These are phyloP conservation scores for Colletotrichum truncatum DNA, from an alignment of 2,329 filamentous ascomycete genomes.

Conservation along the genomic window DNA sequence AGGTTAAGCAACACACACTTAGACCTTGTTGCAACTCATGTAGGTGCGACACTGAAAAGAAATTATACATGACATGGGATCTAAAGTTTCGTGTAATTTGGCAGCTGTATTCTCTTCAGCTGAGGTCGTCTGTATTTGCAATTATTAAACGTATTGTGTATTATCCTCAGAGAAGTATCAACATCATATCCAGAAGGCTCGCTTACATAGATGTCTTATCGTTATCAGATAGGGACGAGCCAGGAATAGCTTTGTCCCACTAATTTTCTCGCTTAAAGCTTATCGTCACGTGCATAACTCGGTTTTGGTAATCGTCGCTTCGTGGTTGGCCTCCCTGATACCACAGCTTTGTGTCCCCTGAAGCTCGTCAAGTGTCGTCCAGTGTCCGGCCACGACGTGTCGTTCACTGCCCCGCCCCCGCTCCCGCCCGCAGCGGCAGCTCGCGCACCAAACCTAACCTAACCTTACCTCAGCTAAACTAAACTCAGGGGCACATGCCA, in stretches of 20 bases:
- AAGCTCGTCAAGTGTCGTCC: background rate
- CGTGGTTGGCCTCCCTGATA: background rate
- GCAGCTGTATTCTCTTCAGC: too few species aligned
- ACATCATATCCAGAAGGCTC: background rate
- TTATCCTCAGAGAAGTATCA: too few species aligned
- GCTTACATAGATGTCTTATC: slow-evolving; percentile 2
- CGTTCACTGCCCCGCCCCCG: background rate
- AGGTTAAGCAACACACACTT: too few species aligned
- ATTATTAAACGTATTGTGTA: too few species aligned
- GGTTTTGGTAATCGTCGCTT: background rate
- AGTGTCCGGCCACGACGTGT: background rate
- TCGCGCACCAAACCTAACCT: background rate
- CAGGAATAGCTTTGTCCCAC: background rate
- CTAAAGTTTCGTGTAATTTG: too few species aligned
- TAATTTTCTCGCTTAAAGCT: background rate
- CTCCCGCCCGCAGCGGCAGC: background rate
- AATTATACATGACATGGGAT: too few species aligned
- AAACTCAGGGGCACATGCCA: slow-evolving; percentile 8
- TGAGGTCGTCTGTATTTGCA: too few species aligned
- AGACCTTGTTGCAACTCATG: too few species aligned
- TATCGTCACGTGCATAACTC: background rate
- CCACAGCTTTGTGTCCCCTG: background rate
- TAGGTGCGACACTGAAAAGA: too few species aligned
- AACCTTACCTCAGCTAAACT: background rate
- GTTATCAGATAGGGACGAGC: slow-evolving; percentile 17